Conservation (phyloP, 345 rosid genomes). For the Eucalyptus fibrosa region DNA sequence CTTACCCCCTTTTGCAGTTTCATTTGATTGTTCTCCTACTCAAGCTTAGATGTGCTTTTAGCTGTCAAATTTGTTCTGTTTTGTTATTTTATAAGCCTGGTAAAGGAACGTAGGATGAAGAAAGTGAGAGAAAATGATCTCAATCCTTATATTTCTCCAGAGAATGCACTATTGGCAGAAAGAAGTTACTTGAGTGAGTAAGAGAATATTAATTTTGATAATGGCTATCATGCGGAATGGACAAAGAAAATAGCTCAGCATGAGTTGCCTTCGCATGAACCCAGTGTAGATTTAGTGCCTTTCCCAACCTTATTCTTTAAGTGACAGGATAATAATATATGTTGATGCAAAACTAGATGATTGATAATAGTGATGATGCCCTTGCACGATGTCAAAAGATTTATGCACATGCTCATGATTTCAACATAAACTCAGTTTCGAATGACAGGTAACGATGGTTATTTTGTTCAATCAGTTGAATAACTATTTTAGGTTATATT, state of each 20-base stretch:
- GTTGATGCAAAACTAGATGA: slow-evolving; percentile 25
- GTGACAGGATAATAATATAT: not conserved
- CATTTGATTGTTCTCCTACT: too few relatives aligned
- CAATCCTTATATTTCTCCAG: too few relatives aligned
- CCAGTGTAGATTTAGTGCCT: not conserved
- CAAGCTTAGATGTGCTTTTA: too few relatives aligned
- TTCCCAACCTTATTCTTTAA: not conserved
- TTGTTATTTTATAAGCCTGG: too few relatives aligned
- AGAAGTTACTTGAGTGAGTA: too few relatives aligned
- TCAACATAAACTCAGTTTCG: slow-evolving; percentile 82
- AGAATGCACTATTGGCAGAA: too few relatives aligned
- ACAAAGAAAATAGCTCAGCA: slow-evolving; percentile 8
- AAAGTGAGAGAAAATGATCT: too few relatives aligned
- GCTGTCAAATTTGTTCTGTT: too few relatives aligned
- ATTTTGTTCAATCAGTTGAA: not conserved
- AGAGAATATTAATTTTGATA: too few relatives aligned
- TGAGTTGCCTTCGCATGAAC: slow-evolving; percentile 1
- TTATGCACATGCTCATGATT: slow-evolving; percentile 60
- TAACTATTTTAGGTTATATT: too few relatives aligned
- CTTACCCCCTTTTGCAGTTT: too few relatives aligned
- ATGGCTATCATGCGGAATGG: slow-evolving; percentile 8
- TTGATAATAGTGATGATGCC: slow-evolving; percentile 17
- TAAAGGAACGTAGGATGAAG: too few relatives aligned
- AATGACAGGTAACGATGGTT: slow-evolving; percentile 54
- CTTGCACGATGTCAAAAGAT: slow-evolving; percentile 46